Percentiles rank a stretch among this genome's conserved stretches.
Conservation (phyloP, 176 grass and related monocot genomes). For the Paspalum notatum region DNA sequence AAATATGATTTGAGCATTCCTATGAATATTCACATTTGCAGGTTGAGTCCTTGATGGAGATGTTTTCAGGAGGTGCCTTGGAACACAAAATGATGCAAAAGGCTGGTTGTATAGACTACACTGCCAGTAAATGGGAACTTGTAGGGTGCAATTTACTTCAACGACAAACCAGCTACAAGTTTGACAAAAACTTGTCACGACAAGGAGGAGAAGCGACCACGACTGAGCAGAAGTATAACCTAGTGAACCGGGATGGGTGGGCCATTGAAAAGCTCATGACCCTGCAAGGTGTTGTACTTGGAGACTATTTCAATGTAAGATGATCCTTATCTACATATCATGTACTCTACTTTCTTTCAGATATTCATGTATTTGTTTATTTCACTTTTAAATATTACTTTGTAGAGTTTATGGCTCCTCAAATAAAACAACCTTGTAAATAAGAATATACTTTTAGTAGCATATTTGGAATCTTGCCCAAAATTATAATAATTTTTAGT, state of each 20-base stretch:
- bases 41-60: slow-evolving; percentile 81
- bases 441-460: too few species aligned
- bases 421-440: background rate
- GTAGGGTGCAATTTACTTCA: slow-evolving; percentile 70
- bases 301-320: slow-evolving; percentile 75
- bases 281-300: slow-evolving; percentile 67
- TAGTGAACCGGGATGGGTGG: slow-evolving; percentile 76
- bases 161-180: slow-evolving; percentile 72
- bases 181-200: slow-evolving; percentile 69
- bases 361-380: background rate
- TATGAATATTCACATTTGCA: slow-evolving; percentile 22
- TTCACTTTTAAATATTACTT: background rate
- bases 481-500: too few species aligned
- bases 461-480: too few species aligned
- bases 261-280: slow-evolving; percentile 76
- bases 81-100: slow-evolving; percentile 89
- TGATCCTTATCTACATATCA: background rate
- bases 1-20: slow-evolving; percentile 8
- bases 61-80: slow-evolving; percentile 77
- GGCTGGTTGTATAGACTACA: slow-evolving; percentile 84
- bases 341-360: background rate
- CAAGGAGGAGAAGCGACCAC: slow-evolving; percentile 74
- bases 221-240: slow-evolving; percentile 73
- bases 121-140: slow-evolving; percentile 69
- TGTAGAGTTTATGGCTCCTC: slow-evolving; percentile 4